Evolutionary conservation across 345 rosid genomes (phyloP), one percentile per base, ranked within the genome.

Genomic region (Pistacia integerrima): DNA sequence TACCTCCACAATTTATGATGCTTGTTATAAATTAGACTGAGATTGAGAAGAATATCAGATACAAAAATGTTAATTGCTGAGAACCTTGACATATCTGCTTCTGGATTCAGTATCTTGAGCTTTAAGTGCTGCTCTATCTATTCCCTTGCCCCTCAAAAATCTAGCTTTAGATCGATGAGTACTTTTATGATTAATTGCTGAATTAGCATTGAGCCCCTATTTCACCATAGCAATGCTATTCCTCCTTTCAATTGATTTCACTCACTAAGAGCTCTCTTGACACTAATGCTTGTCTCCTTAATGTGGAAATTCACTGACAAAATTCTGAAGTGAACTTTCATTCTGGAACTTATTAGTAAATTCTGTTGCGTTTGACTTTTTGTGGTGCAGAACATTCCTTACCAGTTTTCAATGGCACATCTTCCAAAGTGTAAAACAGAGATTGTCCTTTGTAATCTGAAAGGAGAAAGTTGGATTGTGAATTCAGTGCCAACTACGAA

Each of bases 401-500:
- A 86, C 80, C 79, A 85, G 69, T 90, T 90, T 77, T 83, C 90
- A 8, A 85, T 76, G 85, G 91, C 84, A 44, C 87, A 88, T 77
- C 88, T 90, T 49, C 90, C 93, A 11, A 76, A 84, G 41, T 85
- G 82, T 78, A 90, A 81, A 80, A 82, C 86, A 70, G 89, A 87
- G 73, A 82, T 90, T 78, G 80, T 84, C 60, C 93, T 86, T 25
- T 79, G 85, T 69, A 86, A 86, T 22, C 52, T 84, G 73, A 85
- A 86, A 82, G 90, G 90, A 74, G 85, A 71, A 63, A 77, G 75
- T 74, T 90, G 91, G 91, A 82, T 82, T 33, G 91, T 87, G 78
- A 90, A 88, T 78, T 87, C 93, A 57, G 89, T 90, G 69, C 91
- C 91, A 46, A 85, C 91, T 74, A 86, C 91, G 55, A 88, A 81